phyloP scores from a whole-genome alignment of 2,329 filamentous ascomycete genomes.

The Colletotrichum cuscutae region DNA sequence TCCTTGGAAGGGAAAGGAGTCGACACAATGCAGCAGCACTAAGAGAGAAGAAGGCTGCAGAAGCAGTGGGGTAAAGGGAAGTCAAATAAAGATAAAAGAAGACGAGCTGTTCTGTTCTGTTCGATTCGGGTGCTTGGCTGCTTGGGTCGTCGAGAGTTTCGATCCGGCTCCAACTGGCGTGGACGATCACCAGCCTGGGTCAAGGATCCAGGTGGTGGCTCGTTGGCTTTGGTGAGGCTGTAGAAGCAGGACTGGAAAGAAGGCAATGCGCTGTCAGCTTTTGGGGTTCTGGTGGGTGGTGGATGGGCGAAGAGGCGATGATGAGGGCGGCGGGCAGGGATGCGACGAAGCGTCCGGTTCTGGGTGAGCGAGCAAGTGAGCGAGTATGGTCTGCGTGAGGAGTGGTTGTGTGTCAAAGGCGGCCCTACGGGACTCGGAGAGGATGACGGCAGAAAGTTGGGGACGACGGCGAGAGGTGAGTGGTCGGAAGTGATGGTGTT shows the following conservation, averaged over 20 bases:
- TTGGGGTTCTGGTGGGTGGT: constrained; percentile 5
- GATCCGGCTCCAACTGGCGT: constrained; percentile 11
- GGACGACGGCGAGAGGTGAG: neutral
- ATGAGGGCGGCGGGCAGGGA: constrained; percentile 19
- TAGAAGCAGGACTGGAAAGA: constrained; percentile 27
- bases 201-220: constrained; percentile 26
- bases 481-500: neutral
- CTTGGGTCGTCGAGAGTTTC: constrained; percentile 5
- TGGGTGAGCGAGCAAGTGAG: neutral
- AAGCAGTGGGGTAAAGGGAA: constrained; percentile 11
- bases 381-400: constrained; percentile 15
- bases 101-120: neutral
- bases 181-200: constrained; percentile 31
- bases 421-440: constrained; percentile 25
- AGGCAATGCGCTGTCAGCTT: constrained; percentile 33
- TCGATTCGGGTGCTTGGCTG: neutral
- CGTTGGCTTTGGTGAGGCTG: constrained; percentile 29
- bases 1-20: neutral
- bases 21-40: neutral
- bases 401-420: constrained; percentile 6
- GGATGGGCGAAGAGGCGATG: constrained; percentile 9
- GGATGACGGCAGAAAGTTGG: constrained; percentile 31
- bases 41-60: neutral
- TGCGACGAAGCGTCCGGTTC: neutral
- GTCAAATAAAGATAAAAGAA: neutral